Conservation (phyloP, 2,329 filamentous ascomycete genomes). For the Calonectria pseudoreteaudii region DNA sequence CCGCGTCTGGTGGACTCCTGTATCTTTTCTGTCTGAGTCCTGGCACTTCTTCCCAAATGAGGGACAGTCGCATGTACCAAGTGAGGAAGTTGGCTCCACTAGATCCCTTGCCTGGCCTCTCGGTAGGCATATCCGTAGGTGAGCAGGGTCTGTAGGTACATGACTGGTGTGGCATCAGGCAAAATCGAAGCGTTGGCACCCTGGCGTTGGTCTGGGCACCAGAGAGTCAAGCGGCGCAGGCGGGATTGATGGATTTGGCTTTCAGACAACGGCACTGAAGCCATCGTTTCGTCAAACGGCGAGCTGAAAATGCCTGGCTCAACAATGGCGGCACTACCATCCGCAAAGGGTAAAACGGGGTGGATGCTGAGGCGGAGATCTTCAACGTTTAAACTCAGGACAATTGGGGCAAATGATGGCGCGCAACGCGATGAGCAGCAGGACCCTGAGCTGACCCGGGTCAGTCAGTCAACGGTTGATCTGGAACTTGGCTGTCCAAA, state of each 20-base stretch:
- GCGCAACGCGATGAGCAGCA: not conserved
- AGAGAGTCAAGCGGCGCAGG: constrained; percentile 2
- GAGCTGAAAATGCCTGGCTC: constrained; percentile 13
- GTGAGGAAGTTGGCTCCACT: constrained; percentile 10
- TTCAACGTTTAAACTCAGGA: constrained; percentile 1
- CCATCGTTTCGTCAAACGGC: constrained; percentile 27
- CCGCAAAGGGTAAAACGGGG: not conserved
- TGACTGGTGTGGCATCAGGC: not conserved
- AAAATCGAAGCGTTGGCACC: constrained; percentile 7
- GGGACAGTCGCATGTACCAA: constrained; percentile 13
- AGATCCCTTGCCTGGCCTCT: constrained; percentile 21
- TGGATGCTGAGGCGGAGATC: not conserved
- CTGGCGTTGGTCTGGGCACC: constrained; percentile 4
- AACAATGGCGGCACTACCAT: not conserved
- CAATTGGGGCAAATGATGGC: not conserved
- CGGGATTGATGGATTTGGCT: constrained; percentile 22
- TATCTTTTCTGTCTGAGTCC: constrained; percentile 18
- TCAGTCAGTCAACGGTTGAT: constrained; percentile 14
- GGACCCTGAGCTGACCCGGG: constrained; percentile 1
- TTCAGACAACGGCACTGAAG: constrained; percentile 24
- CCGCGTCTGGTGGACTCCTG: constrained; percentile 1
- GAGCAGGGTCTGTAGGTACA: not conserved
- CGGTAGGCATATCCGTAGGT: constrained; percentile 11
- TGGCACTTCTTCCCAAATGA: constrained; percentile 26
- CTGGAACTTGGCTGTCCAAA: constrained; percentile 2